phyloP scores from a whole-genome alignment of 225 moss, liverwort and hornwort species.

The Pseudoscleropodium purum region DNA sequence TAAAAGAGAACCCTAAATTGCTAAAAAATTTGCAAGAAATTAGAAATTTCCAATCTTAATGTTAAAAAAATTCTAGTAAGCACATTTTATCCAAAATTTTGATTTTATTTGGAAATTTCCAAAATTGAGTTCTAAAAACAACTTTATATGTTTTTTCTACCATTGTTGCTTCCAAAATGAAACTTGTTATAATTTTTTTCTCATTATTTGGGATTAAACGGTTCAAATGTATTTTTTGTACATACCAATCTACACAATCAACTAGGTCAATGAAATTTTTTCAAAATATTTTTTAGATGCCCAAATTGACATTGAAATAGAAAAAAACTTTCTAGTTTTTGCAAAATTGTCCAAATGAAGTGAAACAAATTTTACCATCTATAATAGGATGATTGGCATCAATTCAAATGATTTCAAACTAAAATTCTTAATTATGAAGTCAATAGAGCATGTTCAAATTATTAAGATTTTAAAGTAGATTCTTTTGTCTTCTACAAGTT shows the following conservation, averaged over 20 bases:
- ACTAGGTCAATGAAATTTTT: neutral
- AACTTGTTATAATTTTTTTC: too few species aligned
- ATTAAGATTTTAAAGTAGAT: neutral
- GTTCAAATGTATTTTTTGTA: neutral
- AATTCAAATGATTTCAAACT: too few species aligned
- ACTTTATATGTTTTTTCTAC: neutral
- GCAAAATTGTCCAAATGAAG: too few species aligned
- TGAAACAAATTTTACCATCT: too few species aligned
- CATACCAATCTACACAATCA: neutral
- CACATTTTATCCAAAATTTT: too few species aligned
- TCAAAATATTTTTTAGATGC: neutral
- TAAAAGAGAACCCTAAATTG: too few species aligned
- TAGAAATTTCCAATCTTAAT: too few species aligned
- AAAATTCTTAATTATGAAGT: neutral
- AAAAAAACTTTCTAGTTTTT: too few species aligned
- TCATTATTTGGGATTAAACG: neutral
- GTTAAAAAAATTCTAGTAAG: too few species aligned
- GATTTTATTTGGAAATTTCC: neutral
- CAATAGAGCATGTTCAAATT: fast-evolving
- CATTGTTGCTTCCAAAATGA: too few species aligned
- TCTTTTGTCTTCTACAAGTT: neutral
- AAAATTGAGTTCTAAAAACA: neutral
- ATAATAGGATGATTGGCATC: neutral
- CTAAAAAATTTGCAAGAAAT: too few species aligned
- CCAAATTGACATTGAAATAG: neutral